Conservation (phyloP, 2,329 filamentous ascomycete genomes). For the Thielaviopsis populi region DNA sequence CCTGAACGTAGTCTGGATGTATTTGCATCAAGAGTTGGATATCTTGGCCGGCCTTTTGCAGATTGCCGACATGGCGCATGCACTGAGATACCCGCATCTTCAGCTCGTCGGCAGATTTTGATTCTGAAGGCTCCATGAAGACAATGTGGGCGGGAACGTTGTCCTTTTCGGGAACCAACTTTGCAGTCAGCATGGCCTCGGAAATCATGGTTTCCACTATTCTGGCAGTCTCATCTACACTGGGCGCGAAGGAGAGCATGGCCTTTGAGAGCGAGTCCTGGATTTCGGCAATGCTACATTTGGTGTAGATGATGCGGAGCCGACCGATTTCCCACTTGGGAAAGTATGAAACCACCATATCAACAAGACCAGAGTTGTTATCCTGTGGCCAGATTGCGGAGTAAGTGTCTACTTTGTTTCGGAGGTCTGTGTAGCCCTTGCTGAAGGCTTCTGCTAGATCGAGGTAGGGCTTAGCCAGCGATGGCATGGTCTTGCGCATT, state of each 20-base stretch:
- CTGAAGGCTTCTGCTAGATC: constrained; percentile 52
- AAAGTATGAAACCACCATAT: constrained; percentile 54
- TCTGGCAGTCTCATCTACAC: constrained; percentile 29
- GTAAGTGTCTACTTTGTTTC: constrained; percentile 47
- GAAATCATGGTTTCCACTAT: constrained; percentile 42
- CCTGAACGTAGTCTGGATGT: constrained; percentile 42
- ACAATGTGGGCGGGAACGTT: constrained; percentile 32
- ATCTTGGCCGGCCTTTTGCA: constrained; percentile 35
- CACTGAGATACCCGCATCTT: constrained; percentile 31
- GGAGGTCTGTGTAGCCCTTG: constrained; percentile 36
- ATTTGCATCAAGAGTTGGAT: constrained; percentile 39
- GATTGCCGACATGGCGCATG: constrained; percentile 29
- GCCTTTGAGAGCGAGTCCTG: constrained; percentile 36
- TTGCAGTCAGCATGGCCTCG: constrained; percentile 37
- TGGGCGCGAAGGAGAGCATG: constrained; percentile 32
- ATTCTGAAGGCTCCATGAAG: constrained; percentile 30
- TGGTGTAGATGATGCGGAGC: constrained; percentile 55
- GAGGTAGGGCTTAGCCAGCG: constrained; percentile 54
- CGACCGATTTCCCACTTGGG: constrained; percentile 61
- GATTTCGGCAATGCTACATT: constrained; percentile 40
- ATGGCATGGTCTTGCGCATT: constrained; percentile 22
- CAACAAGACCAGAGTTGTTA: constrained; percentile 55
- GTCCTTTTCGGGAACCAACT: constrained; percentile 32
- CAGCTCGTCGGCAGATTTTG: constrained; percentile 19
- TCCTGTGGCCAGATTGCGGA: constrained; percentile 50